These are phyloP conservation scores for Cornus florida DNA, from an alignment of 148 eudicot species.

Conservation along the genomic window DNA sequence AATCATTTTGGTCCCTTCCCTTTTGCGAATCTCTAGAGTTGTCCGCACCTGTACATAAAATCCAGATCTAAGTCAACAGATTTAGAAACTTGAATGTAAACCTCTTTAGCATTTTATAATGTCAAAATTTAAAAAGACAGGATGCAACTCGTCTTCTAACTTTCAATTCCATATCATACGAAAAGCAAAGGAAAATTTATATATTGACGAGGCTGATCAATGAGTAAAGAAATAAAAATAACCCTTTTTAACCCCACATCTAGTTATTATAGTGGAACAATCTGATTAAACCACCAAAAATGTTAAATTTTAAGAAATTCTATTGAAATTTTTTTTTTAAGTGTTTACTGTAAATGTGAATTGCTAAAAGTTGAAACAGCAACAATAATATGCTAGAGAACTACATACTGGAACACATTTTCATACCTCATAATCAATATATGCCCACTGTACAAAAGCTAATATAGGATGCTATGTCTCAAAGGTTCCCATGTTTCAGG, in stretches of 20 bases:
- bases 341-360: not conserved
- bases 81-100: not conserved
- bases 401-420: not conserved
- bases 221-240: not conserved
- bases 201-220: not conserved
- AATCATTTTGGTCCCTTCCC: slow-evolving; percentile 56
- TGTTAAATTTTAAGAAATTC: not conserved
- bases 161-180: no score
- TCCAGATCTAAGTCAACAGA: not conserved
- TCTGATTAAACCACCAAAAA: not conserved
- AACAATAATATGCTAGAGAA: not conserved
- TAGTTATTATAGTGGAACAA: no score
- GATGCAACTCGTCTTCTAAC: no score
- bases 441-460: not conserved
- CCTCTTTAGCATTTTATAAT: not conserved
- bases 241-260: not conserved
- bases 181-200: no score
- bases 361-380: not conserved
- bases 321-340: not conserved
- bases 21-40: slow-evolving; percentile 41
- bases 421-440: not conserved
- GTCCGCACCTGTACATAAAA: slow-evolving; percentile 59
- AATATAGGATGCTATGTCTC: not conserved
- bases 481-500: not conserved
- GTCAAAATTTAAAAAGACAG: not conserved